Base-by-base conservation (phyloP, 1,284 basidiomycete species). In the Leccinum angustisporum region DNA sequence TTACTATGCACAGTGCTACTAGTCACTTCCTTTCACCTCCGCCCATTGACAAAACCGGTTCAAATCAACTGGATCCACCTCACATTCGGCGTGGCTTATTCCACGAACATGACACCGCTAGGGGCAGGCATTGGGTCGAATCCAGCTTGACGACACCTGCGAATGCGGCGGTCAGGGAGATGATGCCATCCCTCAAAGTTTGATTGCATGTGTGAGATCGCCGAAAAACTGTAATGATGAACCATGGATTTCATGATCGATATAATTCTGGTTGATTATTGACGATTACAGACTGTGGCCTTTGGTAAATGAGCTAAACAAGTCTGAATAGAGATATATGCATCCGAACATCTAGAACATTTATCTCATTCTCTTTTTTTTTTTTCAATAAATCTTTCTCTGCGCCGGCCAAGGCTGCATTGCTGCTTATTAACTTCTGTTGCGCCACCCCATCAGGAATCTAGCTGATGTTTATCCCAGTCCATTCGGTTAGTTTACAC, bases 21-120 rank as follows among this genome's bases (percentile, higher is more conserved):
- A 73, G 68, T 72, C 16, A 78, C 80, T 0, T 76, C 80, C 0
- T n/a, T 86, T 86, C 73, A 72, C 73, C 1, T 62, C 76, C 3
- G 65, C 65, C 13, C 67, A 67, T 8, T 86, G 85, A 84, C 85
- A 86, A 70, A 86, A 87, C 72, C 85, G 0, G 68, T 86, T 43
- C 79, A 80, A 61, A 79, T 86, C 34, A 82, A 86, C 70, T 87
- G 84, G 83, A 75, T 76, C n/a, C 71, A 77, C 21, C 74, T 70
- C 43, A 84, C 83, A 1, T 76, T 87, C 16, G 76, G 74, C 9
- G 79, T 82, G 5, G 79, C 80, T 54, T 86, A 85, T 68, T 87
- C 85, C 0, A 69, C 65, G 10, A 77, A 82, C 48, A 76, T 63
- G 3, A 48, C 58, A 1, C 70, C 72, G 0, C 77, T 86, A 7